Evolutionary conservation across 208 protist genomes (phyloP).

Genomic region (Angomonas desouzai): DNA sequence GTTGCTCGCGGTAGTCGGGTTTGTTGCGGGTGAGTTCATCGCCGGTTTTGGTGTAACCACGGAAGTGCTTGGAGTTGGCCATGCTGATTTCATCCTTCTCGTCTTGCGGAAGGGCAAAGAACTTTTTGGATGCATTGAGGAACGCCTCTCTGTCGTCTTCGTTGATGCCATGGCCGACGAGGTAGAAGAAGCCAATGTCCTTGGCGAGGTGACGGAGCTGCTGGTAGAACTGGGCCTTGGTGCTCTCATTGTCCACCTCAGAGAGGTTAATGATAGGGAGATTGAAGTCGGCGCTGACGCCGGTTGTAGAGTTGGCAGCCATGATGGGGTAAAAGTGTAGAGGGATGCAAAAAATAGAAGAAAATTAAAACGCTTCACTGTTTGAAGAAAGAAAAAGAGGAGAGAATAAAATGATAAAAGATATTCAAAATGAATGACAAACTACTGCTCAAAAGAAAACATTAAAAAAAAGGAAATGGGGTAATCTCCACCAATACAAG

Average conservation of each 20-base stretch:
- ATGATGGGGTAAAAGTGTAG: too few species aligned
- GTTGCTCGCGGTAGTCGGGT: conserved; percentile 16
- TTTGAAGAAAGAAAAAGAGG: too few species aligned
- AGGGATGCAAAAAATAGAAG: too few species aligned
- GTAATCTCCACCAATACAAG: too few species aligned
- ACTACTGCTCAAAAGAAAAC: too few species aligned
- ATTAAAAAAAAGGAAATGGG: too few species aligned
- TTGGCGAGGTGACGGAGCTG: conserved; percentile 15
- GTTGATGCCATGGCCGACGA: conserved; percentile 17
- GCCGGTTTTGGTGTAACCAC: conserved; percentile 15
- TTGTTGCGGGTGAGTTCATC: conserved; percentile 18
- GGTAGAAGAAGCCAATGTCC: conserved; percentile 23
- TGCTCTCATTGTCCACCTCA: conserved; percentile 15
- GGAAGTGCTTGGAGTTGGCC: conserved; percentile 19
- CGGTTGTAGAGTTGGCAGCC: too few species aligned
- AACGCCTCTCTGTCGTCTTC: conserved; percentile 10
- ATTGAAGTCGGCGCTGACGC: conserved; percentile 3
- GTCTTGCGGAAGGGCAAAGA: conserved; percentile 18
- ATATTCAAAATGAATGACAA: not conserved
- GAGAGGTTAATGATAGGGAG: conserved; percentile 19
- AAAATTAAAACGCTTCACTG: too few species aligned
- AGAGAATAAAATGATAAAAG: not conserved
- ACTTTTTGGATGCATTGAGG: conserved; percentile 10
- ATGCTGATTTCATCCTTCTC: conserved; percentile 18
- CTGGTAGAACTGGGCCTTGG: conserved; percentile 13